Base-by-base conservation (phyloP, 2,329 filamentous ascomycete genomes). In the Sphaerostilbella broomeana region DNA sequence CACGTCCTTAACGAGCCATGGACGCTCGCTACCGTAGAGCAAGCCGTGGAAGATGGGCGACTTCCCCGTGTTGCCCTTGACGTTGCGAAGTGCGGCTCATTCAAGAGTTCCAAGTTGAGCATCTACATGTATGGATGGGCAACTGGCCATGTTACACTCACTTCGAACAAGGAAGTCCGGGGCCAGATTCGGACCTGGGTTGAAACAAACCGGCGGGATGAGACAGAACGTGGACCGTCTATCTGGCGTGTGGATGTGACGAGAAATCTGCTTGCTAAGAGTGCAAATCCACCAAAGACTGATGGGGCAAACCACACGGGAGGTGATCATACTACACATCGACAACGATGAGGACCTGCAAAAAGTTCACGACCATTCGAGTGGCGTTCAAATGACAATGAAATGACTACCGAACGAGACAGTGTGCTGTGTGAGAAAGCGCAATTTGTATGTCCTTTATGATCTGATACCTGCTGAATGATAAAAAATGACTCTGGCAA, bases 121-220 rank as follows among this genome's bases (percentile, higher is more conserved):
- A 61, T 63, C 17, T 64, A 63, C 44, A 54, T 65, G 51, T 58
- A 65, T 18, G 63, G 63, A 4, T 67, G 64, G 64, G 55, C 51
- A 12, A 50, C 46, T 10, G 53, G 53, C 7, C 28, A 58, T 3
- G 53, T 53, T 15, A 66, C 62, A 2, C 31, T 67, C 2, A 67
- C 64, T 6, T 64, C 62, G 5, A 67, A 66, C 38, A 64, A 63
- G 47, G 64, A 67, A 48, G 55, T 63, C 8, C 46, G 53, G n/a
- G 57, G 55, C 8, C 59, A 62, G 38, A 51, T 63, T 5, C 47
- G 51, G 17, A 62, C 58, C 6, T 60, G 58, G 54, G 48, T 64
- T 5, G 59, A 63, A 38, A 44, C 49, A 7, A 45, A 58, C 26
- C 47, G 60, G 5, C 48, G 36, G 5, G 21, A 34, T 2, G 54